phyloP scores from a whole-genome alignment of 768 basidiomycete species.

The Fistulinella prunicolor region DNA sequence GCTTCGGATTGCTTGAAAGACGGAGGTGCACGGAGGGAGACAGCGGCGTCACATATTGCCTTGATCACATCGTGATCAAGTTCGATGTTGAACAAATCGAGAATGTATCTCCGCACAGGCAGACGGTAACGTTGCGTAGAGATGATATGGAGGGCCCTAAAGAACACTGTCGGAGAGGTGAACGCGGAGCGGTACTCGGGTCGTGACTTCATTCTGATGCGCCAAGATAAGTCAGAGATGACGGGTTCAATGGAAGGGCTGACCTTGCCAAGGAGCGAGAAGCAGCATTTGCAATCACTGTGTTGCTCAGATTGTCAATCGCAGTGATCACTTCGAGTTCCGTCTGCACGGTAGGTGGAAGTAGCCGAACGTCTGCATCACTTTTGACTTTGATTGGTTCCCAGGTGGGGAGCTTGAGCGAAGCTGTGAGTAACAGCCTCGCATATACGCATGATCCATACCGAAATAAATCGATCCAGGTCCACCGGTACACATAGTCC shows the following conservation, averaged over 20 bases:
- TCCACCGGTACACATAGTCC: conserved; percentile 91
- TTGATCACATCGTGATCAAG: conserved; percentile 61
- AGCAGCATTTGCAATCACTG: conserved; percentile 92
- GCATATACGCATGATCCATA: conserved; percentile 37
- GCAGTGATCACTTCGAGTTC: conserved; percentile 86
- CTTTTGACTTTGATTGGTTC: conserved; percentile 33
- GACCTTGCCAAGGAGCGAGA: conserved; percentile 87
- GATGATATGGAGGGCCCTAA: conserved; percentile 82
- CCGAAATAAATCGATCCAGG: conserved; percentile 74
- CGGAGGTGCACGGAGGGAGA: conserved; percentile 47
- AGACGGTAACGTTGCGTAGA: conserved; percentile 88
- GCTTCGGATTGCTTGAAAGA: conserved; percentile 43
- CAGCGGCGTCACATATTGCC: conserved; percentile 50
- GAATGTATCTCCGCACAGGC: conserved; percentile 87
- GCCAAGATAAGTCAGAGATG: not conserved
- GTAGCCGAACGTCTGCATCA: conserved; percentile 45
- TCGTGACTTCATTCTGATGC: conserved; percentile 69
- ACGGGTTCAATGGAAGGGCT: conserved; percentile 16
- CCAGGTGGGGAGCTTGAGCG: conserved; percentile 71
- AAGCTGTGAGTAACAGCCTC: conserved; percentile 4
- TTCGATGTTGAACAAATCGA: conserved; percentile 89
- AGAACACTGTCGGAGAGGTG: conserved; percentile 73
- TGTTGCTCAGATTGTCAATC: conserved; percentile 92
- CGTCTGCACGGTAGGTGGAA: conserved; percentile 61
- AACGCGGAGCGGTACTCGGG: conserved; percentile 76